Base-by-base conservation (phyloP, 164 flowering plant genomes). In the Brasenia schreberi region DNA sequence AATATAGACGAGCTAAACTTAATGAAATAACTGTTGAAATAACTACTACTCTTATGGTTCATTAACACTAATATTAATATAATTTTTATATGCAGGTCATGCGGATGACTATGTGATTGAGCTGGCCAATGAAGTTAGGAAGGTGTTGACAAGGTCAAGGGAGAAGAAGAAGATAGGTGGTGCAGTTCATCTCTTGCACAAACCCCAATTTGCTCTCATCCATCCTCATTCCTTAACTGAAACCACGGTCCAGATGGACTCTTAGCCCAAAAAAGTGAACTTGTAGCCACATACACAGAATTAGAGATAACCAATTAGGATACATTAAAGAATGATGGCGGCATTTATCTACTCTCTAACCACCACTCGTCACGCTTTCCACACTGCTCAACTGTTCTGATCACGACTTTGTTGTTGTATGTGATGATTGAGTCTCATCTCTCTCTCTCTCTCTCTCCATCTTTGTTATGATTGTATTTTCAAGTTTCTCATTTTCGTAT, bases 61-160 rank as follows among this genome's bases (percentile, higher is more conserved):
- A 10, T n/a, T 9, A 5, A 61, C 16, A 10, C 4, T 9, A 5
- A 61, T 18, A 18, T 10, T 9, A 7, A 23, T 23, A 23, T 23
- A 23, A 23, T 23, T 23, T 56, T 56, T 12, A 11, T 6, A 60
- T 65, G 72, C 85, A 89, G 98, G 87, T 58, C 97, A 92, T 71
- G 91, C 82, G 67, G 97, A 95, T 39, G 97, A 87, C 17, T 71
- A 67, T 17, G 82, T 92, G 64, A 87, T 90, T 61, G 89, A 90
- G 80, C 80, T 95, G 9, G 97, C 97, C n/a, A 82, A 82, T 63
- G 97, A 87, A 71, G 99, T 89, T 75, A 83, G 99, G 80, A 88
- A 82, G 69, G 85, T 85, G 5, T 84, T 92, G 11, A 88, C 64
- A 7, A 81, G 71, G 45, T 70, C 42, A 74, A 76, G 71, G 81